Percentiles rank a stretch among this genome's conserved stretches.
Conservation (phyloP, 2,329 filamentous ascomycete genomes). For the Fusarium robinianum region DNA sequence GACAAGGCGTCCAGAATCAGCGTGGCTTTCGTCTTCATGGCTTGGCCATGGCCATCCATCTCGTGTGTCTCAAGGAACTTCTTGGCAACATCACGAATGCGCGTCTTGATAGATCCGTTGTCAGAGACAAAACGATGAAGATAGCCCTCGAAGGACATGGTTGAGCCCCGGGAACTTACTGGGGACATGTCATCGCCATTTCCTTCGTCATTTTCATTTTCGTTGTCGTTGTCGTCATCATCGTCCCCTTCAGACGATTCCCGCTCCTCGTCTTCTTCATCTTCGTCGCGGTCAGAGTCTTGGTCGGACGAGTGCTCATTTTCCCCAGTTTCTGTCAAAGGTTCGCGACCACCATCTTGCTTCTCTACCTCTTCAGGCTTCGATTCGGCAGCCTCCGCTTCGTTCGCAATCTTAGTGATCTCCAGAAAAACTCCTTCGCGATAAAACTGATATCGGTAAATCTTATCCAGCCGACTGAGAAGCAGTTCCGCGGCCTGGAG, state of each 20-base stretch:
- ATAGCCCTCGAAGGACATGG: slow-evolving; percentile 64
- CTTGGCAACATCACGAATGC: slow-evolving; percentile 77
- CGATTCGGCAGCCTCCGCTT: slow-evolving; percentile 42
- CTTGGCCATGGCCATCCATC: slow-evolving; percentile 69
- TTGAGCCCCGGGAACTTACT: slow-evolving; percentile 67
- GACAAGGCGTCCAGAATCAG: slow-evolving; percentile 76
- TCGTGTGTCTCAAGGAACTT: slow-evolving; percentile 86
- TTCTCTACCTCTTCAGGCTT: slow-evolving; percentile 21
- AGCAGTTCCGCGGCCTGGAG: slow-evolving; percentile 89
- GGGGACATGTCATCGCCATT: slow-evolving; percentile 66
- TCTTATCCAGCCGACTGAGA: slow-evolving; percentile 77
- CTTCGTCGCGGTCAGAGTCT: slow-evolving; percentile 36
- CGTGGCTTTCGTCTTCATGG: slow-evolving; percentile 77
- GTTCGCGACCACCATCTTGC: slow-evolving; percentile 34
- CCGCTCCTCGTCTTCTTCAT: slow-evolving; percentile 46
- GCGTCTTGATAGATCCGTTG: slow-evolving; percentile 60
- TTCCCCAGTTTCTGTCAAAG: slow-evolving; percentile 35
- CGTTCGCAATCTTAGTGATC: slow-evolving; percentile 76
- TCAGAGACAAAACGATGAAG: slow-evolving; percentile 54
- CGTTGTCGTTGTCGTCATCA: slow-evolving; percentile 54
- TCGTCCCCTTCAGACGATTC: slow-evolving; percentile 50
- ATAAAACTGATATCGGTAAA: slow-evolving; percentile 96
- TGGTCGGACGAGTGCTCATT: slow-evolving; percentile 39
- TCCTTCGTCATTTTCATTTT: slow-evolving; percentile 55
- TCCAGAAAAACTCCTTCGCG: slow-evolving; percentile 94